Evolutionary conservation across 1,284 basidiomycete species (phyloP), one percentile per base, ranked within the genome.

Genomic region (Ceratobasidium papillatum): DNA sequence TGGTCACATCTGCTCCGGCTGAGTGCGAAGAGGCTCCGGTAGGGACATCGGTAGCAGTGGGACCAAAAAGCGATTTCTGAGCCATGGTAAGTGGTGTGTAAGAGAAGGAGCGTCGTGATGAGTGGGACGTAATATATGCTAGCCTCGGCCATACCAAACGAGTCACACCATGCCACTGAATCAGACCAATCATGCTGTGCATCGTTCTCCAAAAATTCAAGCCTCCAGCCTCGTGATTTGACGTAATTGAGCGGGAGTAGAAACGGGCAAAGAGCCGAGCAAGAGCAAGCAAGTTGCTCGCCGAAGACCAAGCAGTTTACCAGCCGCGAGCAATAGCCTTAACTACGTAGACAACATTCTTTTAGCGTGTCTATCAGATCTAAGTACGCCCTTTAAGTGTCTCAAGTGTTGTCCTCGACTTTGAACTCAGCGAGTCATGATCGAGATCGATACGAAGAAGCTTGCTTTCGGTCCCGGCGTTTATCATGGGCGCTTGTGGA

Each of bases 111-210:
- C 38, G 27, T 34, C 8, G 63, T 32, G 11, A 19, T 38, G 36
- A 27, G 58, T 22, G 49, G 51, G 38, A 19, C 59, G 38, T 41
- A 74, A 54, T 74, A 62, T 54, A 56, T 51, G 51, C 49, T 25
- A 30, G 51, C 34, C 38, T 52, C 45, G 43, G 62, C n/a, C 47
- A 36, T 14, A n/a, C 27, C 41, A 45, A 38, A 19, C 71, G 71
- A 74, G 72, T 64, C 72, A 74, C 32, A 27, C 36, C 47, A 34
- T 62, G 58, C 38, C 36, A 41, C 36, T 52, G 61, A 63, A 64
- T 64, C 61, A 63, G 22, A 54, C 34, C 41, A 38, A 74, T 74
- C 72, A 64, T 64, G 72, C 61, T 41, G 72, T 65, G 72, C 72
- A 74, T 32, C 34, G 17, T 25, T 63, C 63, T 32, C 41, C 51